phyloP scores from a whole-genome alignment of 345 rosid species.

The Bruguiera gymnorhiza region DNA sequence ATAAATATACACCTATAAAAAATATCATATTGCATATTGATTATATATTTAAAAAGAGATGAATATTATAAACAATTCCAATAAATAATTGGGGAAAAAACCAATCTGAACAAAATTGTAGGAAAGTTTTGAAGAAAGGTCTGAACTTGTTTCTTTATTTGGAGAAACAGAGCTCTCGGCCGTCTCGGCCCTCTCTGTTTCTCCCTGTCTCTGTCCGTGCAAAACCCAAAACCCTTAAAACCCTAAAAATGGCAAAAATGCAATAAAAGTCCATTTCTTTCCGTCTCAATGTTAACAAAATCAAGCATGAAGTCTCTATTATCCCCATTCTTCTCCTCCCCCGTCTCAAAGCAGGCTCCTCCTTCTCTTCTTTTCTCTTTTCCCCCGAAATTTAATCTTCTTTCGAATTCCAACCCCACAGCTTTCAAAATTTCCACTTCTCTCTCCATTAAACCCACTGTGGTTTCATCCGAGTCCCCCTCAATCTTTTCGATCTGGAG shows the following conservation, averaged over 20 bases:
- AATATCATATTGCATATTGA: no score
- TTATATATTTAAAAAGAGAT: no score
- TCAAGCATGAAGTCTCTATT: conserved; percentile 50
- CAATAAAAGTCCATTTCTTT: conserved; percentile 1
- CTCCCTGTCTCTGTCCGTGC: not conserved
- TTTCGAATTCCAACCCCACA: not conserved
- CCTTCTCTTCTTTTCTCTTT: conserved; percentile 21
- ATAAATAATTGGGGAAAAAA: no score
- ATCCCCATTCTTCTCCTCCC: conserved; percentile 27
- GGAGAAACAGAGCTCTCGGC: no score
- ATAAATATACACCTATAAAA: no score
- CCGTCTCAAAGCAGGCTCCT: conserved; percentile 22
- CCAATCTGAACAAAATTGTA: no score
- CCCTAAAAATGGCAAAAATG: conserved; percentile 7
- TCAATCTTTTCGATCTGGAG: conserved; percentile 7
- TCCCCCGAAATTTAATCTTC: conserved; percentile 11
- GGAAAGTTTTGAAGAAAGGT: no score
- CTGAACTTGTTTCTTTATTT: no score
- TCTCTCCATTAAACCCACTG: conserved; percentile 19
- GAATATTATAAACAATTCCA: no score
- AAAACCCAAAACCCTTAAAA: not conserved
- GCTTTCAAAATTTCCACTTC: conserved; percentile 17
- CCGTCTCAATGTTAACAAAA: conserved; percentile 32
- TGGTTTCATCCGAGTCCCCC: conserved; percentile 18
- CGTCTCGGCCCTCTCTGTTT: no score